Percentiles rank a stretch among this genome's conserved stretches.
phyloP scores from a whole-genome alignment of 1,139 yeast genomes.

The Kluyveromyces sp. region DNA sequence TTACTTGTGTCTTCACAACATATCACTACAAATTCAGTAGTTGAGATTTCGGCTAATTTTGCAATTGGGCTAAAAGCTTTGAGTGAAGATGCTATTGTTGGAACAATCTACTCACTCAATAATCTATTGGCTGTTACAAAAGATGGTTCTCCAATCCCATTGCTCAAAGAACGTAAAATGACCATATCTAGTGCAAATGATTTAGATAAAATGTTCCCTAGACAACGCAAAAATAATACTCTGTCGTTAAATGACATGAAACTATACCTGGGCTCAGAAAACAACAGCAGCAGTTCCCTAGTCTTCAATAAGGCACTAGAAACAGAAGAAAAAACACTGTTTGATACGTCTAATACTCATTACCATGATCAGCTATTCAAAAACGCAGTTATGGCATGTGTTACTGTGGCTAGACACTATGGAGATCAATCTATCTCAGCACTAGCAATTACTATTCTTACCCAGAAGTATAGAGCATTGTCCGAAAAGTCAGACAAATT shows the following conservation, averaged over 20 bases:
- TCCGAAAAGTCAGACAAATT: constrained; percentile 35
- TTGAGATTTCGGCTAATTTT: constrained; percentile 34
- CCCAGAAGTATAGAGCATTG: constrained; percentile 62
- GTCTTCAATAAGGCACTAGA: not conserved
- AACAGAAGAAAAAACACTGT: not conserved
- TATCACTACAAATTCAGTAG: constrained; percentile 19
- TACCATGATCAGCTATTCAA: constrained; percentile 31
- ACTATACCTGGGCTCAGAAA: not conserved
- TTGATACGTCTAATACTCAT: constrained; percentile 6
- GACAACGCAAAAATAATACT: constrained; percentile 16
- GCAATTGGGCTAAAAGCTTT: constrained; percentile 39
- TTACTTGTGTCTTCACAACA: constrained; percentile 27
- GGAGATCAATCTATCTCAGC: constrained; percentile 73
- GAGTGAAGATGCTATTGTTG: constrained; percentile 70
- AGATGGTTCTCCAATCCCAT: constrained; percentile 31
- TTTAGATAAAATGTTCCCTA: constrained; percentile 12
- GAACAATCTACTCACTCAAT: constrained; percentile 78
- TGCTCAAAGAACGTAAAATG: constrained; percentile 30
- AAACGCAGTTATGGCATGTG: constrained; percentile 66
- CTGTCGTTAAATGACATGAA: constrained; percentile 6
- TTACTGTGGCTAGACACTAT: constrained; percentile 60
- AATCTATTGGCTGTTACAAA: constrained; percentile 61
- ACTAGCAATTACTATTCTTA: constrained; percentile 70
- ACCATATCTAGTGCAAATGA: constrained; percentile 16
- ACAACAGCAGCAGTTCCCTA: constrained; percentile 4